These are phyloP conservation scores for Aspergillus affinis DNA, from an alignment of 495 filamentous ascomycete genomes.

Conservation along the genomic window DNA sequence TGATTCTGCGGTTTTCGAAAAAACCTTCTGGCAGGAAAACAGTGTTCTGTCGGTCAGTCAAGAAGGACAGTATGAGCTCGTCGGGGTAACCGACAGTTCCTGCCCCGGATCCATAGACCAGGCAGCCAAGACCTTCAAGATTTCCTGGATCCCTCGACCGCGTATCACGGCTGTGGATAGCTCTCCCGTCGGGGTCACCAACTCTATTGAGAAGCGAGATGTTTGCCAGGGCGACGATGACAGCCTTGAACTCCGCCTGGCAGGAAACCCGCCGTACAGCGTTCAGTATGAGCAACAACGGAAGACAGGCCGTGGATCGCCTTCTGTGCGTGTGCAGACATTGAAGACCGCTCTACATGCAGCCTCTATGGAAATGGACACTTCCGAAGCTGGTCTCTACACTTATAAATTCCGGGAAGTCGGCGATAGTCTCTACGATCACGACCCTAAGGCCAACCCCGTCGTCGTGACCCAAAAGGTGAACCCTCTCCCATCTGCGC, in stretches of 20 bases:
- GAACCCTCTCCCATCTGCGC: constrained; percentile 73
- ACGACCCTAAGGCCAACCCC: constrained; percentile 57
- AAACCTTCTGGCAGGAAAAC: constrained; percentile 62
- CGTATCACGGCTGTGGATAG: constrained; percentile 65
- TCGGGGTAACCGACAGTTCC: constrained; percentile 68
- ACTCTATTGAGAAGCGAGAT: constrained; percentile 65
- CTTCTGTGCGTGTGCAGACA: constrained; percentile 59
- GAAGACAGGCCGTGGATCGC: constrained; percentile 60
- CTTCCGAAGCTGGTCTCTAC: constrained; percentile 73
- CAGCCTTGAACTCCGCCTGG: constrained; percentile 73
- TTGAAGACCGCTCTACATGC: constrained; percentile 70
- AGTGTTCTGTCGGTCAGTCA: constrained; percentile 63
- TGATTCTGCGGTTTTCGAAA: constrained; percentile 41
- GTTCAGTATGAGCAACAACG: constrained; percentile 78
- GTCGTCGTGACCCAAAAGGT: constrained; percentile 79
- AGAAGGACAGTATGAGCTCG: constrained; percentile 74
- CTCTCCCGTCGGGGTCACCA: constrained; percentile 49
- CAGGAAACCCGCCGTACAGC: constrained; percentile 79
- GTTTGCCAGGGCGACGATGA: constrained; percentile 95
- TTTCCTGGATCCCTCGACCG: constrained; percentile 82
- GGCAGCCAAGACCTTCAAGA: constrained; percentile 68
- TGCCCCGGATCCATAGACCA: constrained; percentile 80
- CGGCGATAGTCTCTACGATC: constrained; percentile 79
- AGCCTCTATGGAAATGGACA: constrained; percentile 79
- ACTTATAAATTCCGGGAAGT: constrained; percentile 82